A percentile compares a stretch with the other conserved stretches of the same genome.
These are phyloP conservation scores for Arthrinium phaeospermum DNA, from an alignment of 2,329 filamentous ascomycete genomes.

Conservation along the genomic window DNA sequence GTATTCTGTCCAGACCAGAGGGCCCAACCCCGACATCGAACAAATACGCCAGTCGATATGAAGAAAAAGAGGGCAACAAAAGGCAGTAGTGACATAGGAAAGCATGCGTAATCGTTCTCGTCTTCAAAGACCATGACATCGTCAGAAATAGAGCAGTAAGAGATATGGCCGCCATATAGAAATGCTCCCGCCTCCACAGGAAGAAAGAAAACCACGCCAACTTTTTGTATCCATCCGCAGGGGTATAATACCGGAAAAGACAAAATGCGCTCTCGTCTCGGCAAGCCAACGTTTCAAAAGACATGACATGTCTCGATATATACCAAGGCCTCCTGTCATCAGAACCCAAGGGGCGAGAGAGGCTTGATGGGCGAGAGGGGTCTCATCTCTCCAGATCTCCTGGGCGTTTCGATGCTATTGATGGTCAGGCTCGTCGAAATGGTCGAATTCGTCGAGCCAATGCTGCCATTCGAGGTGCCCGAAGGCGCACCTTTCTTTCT, in stretches of 20 bases:
- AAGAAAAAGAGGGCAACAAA: not conserved
- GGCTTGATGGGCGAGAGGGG: slow-evolving; percentile 71
- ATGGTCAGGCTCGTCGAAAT: slow-evolving; percentile 54
- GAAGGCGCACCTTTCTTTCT: slow-evolving; percentile 52
- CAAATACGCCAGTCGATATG: not conserved
- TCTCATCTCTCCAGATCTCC: slow-evolving; percentile 51
- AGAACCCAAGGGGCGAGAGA: slow-evolving; percentile 66
- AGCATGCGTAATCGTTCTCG: slow-evolving; percentile 13
- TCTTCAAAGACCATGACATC: slow-evolving; percentile 13
- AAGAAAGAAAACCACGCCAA: slow-evolving; percentile 12
- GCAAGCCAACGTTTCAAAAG: slow-evolving; percentile 9
- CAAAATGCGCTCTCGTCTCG: slow-evolving; percentile 14
- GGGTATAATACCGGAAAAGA: slow-evolving; percentile 14
- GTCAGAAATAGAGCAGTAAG: slow-evolving; percentile 11
- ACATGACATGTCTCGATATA: slow-evolving; percentile 15
- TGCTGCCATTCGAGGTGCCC: slow-evolving; percentile 50
- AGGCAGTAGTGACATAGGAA: slow-evolving; percentile 12
- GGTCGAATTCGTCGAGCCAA: slow-evolving; percentile 49
- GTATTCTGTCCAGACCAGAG: not conserved
- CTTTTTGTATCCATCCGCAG: slow-evolving; percentile 20
- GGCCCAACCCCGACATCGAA: not conserved
- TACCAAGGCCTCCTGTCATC: slow-evolving; percentile 27
- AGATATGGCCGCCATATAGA: slow-evolving; percentile 4
- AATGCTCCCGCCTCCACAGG: slow-evolving; percentile 9
- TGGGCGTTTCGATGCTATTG: slow-evolving; percentile 46